Percentiles rank a stretch among this genome's conserved stretches.
phyloP scores from a whole-genome alignment of 306 rosid species.

The Lithocarpus polystachyus region DNA sequence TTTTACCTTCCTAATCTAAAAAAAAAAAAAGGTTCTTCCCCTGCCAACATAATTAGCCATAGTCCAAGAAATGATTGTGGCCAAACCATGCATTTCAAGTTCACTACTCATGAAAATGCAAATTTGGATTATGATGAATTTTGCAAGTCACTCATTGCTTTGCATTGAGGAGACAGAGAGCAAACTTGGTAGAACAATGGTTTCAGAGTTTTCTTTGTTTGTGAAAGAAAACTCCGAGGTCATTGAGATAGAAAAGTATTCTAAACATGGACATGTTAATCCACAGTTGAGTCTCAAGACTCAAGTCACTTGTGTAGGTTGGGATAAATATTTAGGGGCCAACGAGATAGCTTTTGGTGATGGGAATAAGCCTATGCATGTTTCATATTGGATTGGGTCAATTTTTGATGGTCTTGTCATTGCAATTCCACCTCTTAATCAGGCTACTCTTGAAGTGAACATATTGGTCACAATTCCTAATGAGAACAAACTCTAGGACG shows the following conservation, averaged over 20 bases:
- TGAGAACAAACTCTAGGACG: too few relatives aligned
- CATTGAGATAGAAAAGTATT: conserved; percentile 24
- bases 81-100: conserved; percentile 32
- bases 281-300: background rate
- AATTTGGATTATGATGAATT: background rate
- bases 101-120: background rate
- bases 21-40: conserved; percentile 4
- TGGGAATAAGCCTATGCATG: background rate
- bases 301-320: background rate
- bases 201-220: conserved; percentile 16
- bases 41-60: conserved; percentile 13
- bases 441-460: too few relatives aligned
- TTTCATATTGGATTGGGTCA: too few relatives aligned
- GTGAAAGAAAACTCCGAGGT: conserved; percentile 23
- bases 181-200: conserved; percentile 23
- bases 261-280: background rate
- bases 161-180: conserved; percentile 43
- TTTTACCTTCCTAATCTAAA: conserved; percentile 22
- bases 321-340: too few relatives aligned
- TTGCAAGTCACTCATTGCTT: conserved; percentile 25
- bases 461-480: too few relatives aligned
- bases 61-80: conserved; percentile 19
- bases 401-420: too few relatives aligned
- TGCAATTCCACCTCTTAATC: too few relatives aligned
- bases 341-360: too few relatives aligned